These are phyloP conservation scores for Leccinum subrobustum DNA, from an alignment of 1,284 basidiomycete species.

Conservation along the genomic window DNA sequence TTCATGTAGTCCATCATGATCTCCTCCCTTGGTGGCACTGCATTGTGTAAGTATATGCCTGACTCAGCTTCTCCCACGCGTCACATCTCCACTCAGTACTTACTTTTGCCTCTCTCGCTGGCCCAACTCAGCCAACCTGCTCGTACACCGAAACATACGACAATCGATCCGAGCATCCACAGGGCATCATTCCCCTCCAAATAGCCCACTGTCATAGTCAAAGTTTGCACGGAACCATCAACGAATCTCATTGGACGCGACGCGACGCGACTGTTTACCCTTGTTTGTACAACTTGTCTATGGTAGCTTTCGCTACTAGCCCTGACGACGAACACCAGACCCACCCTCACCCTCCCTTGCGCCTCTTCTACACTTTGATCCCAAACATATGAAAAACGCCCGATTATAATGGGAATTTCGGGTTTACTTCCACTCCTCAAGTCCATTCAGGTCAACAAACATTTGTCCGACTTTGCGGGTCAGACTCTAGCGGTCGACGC, in stretches of 20 bases:
- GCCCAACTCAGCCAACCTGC: too few relatives aligned
- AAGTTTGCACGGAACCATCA: not conserved
- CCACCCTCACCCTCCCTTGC: not conserved
- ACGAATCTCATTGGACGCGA: slow-evolving; percentile 20
- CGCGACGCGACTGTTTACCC: slow-evolving; percentile 33
- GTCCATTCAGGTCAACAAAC: slow-evolving; percentile 78
- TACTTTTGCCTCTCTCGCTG: too few relatives aligned
- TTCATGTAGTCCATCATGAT: too few relatives aligned
- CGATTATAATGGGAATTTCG: slow-evolving; percentile 78
- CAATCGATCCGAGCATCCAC: too few relatives aligned
- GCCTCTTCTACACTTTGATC: slow-evolving; percentile 5
- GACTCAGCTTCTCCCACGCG: too few relatives aligned
- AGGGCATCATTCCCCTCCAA: not conserved
- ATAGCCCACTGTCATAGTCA: not conserved
- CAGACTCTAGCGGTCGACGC: slow-evolving; percentile 84
- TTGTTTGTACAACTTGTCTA: slow-evolving; percentile 23
- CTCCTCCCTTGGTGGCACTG: too few relatives aligned
- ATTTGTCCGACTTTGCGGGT: slow-evolving; percentile 80
- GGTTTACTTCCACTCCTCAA: slow-evolving; percentile 94
- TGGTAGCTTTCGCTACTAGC: not conserved
- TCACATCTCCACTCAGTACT: too few relatives aligned
- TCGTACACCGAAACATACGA: too few relatives aligned
- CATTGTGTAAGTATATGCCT: too few relatives aligned
- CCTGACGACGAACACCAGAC: slow-evolving; percentile 3
- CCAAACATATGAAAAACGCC: not conserved